These are phyloP conservation scores for Aureobasidium pullulans DNA, from an alignment of 2,329 filamentous ascomycete genomes.

Conservation along the genomic window DNA sequence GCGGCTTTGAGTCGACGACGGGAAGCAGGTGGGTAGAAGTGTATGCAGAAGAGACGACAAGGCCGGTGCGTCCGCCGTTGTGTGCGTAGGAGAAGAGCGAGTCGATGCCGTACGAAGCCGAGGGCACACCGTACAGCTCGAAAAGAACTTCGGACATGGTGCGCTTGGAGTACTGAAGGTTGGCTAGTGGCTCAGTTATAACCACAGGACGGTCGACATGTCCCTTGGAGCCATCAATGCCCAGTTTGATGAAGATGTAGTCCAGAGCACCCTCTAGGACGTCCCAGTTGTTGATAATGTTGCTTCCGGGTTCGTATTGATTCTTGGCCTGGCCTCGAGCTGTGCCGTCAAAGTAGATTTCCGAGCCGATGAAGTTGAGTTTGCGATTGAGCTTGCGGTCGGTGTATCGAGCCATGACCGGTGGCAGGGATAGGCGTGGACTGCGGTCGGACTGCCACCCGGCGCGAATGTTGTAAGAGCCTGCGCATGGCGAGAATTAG, in stretches of 20 bases:
- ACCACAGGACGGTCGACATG: slow-evolving; percentile 79
- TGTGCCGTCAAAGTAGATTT: slow-evolving; percentile 91
- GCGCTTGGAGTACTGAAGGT: slow-evolving; percentile 74
- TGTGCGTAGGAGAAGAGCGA: slow-evolving; percentile 92
- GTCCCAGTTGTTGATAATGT: slow-evolving; percentile 95
- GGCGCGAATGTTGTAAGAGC: slow-evolving; percentile 80
- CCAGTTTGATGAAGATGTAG: slow-evolving; percentile 90
- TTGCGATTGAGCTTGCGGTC: slow-evolving; percentile 90
- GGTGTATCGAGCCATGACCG: slow-evolving; percentile 89
- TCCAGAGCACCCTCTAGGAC: slow-evolving; percentile 92
- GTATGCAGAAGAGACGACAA: slow-evolving; percentile 87
- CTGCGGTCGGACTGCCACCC: slow-evolving; percentile 88
- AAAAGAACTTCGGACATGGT: slow-evolving; percentile 93
- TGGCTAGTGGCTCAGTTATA: slow-evolving; percentile 93
- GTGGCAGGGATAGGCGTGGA: slow-evolving; percentile 75
- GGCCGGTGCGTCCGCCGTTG: slow-evolving; percentile 78
- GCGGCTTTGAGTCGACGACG: slow-evolving; percentile 75
- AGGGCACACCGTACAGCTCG: slow-evolving; percentile 88
- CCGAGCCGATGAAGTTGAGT: slow-evolving; percentile 83
- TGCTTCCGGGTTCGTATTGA: slow-evolving; percentile 83
- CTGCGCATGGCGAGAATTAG: slow-evolving; percentile 38
- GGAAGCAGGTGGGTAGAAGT: slow-evolving; percentile 94
- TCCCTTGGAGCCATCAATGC: slow-evolving; percentile 68
- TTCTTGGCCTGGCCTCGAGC: slow-evolving; percentile 84
- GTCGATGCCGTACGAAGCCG: slow-evolving; percentile 89